Percentiles rank a stretch among this genome's conserved stretches.
These are phyloP conservation scores for Yamadazyma oceani DNA, from an alignment of 1,139 yeast species.

Conservation along the genomic window DNA sequence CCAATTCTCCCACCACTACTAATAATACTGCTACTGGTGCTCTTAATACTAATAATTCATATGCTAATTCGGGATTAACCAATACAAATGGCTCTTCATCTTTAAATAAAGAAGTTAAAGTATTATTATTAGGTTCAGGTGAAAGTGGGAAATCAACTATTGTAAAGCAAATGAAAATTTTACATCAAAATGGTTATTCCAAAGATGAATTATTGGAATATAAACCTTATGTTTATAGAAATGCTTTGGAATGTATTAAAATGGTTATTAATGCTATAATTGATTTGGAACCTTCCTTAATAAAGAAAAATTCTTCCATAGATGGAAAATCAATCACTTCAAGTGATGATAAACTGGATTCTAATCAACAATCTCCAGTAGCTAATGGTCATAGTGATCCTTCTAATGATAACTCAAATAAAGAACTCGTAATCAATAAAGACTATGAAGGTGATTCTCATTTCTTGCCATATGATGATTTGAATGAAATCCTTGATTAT, in stretches of 20 bases:
- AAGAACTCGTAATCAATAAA: no score
- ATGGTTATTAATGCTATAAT: slow-evolving; percentile 57
- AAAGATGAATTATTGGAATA: slow-evolving; percentile 63
- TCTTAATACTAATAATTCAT: slow-evolving; percentile 1
- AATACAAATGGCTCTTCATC: slow-evolving; percentile 3
- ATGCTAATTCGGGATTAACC: no score
- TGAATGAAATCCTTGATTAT: slow-evolving; percentile 48
- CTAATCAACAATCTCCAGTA: neutral
- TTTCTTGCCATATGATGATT: slow-evolving; percentile 38
- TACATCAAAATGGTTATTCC: slow-evolving; percentile 70
- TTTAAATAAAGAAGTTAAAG: slow-evolving; percentile 51
- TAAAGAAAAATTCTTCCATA: slow-evolving; percentile 27
- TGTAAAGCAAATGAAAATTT: slow-evolving; percentile 70
- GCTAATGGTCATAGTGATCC: neutral
- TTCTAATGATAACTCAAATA: neutral
- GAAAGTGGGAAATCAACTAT: slow-evolving; percentile 80
- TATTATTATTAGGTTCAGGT: slow-evolving; percentile 71
- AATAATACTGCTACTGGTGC: neutral
- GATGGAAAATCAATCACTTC: slow-evolving; percentile 7
- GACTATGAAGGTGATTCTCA: slow-evolving; percentile 8
- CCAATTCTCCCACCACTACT: no score
- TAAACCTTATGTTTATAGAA: slow-evolving; percentile 68
- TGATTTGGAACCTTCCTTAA: slow-evolving; percentile 50
- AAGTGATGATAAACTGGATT: slow-evolving; percentile 5
- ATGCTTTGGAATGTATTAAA: slow-evolving; percentile 66